Evolutionary conservation across 768 basidiomycete species (phyloP).

Genomic region (Tephrocybe sp.): DNA sequence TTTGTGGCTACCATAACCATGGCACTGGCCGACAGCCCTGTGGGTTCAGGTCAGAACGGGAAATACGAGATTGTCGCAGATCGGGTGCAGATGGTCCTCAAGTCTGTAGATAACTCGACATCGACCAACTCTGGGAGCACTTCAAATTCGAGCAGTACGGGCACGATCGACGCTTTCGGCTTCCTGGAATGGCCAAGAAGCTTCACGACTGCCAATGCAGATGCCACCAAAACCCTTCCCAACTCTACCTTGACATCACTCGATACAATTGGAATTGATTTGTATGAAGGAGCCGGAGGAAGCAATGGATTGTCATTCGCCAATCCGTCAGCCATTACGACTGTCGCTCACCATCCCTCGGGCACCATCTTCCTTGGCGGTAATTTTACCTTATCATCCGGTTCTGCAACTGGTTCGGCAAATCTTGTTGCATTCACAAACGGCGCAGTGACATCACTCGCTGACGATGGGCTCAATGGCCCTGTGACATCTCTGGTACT

Average conservation of each 20-base stretch:
- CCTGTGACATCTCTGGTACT: slow-evolving; percentile 67
- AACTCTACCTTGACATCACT: slow-evolving; percentile 70
- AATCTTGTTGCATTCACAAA: slow-evolving; percentile 76
- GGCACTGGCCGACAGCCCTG: slow-evolving; percentile 64
- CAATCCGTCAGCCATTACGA: slow-evolving; percentile 39
- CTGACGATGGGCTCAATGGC: slow-evolving; percentile 77
- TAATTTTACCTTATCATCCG: slow-evolving; percentile 60
- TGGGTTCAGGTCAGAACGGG: slow-evolving; percentile 61
- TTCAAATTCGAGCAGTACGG: slow-evolving; percentile 23
- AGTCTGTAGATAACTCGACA: slow-evolving; percentile 49
- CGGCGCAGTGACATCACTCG: slow-evolving; percentile 49
- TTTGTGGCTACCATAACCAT: slow-evolving; percentile 78
- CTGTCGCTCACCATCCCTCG: slow-evolving; percentile 64
- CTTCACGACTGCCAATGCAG: slow-evolving; percentile 33
- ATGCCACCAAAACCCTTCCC: slow-evolving; percentile 60
- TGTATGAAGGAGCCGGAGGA: slow-evolving; percentile 62
- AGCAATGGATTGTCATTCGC: slow-evolving; percentile 32
- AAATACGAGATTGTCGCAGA: slow-evolving; percentile 84
- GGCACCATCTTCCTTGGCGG: slow-evolving; percentile 75
- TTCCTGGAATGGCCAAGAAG: slow-evolving; percentile 85
- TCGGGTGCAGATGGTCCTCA: slow-evolving; percentile 75
- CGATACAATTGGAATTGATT: slow-evolving; percentile 57
- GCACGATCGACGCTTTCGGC: slow-evolving; percentile 62
- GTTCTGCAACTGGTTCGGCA: slow-evolving; percentile 49
- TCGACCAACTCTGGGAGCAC: slow-evolving; percentile 28